A percentile compares a stretch with the other conserved stretches of the same genome.
phyloP scores from a whole-genome alignment of 345 rosid species.

The Nephelium lappaceum region DNA sequence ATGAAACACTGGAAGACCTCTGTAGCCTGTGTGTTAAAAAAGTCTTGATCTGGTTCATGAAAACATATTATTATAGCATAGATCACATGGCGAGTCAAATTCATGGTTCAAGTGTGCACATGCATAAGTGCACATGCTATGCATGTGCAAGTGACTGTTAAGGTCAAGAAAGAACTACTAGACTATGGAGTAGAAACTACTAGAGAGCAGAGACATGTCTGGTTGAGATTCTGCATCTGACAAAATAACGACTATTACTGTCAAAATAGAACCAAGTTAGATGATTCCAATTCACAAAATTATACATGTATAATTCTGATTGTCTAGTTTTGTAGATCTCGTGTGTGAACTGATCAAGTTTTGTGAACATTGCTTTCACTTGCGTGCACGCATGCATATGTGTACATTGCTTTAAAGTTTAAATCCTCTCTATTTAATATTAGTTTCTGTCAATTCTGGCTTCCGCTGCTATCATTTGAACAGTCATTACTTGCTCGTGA shows the following conservation, averaged over 20 bases:
- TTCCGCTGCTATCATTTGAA: background rate
- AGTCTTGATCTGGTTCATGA: background rate
- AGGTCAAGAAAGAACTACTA: slow-evolving; percentile 1
- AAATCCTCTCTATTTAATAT: background rate
- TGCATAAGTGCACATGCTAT: slow-evolving; percentile 9
- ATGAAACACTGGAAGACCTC: background rate
- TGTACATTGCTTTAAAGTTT: background rate
- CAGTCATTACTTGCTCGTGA: background rate
- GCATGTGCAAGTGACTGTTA: slow-evolving; percentile 7
- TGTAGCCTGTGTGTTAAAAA: background rate
- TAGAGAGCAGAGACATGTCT: background rate
- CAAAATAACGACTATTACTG: slow-evolving; percentile 10
- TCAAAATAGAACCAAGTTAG: background rate
- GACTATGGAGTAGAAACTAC: background rate
- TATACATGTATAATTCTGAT: background rate
- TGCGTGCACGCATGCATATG: background rate
- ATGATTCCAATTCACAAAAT: background rate
- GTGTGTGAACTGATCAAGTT: background rate
- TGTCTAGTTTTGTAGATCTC: background rate
- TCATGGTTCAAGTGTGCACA: slow-evolving; percentile 9
- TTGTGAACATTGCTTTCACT: background rate
- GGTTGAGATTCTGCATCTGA: slow-evolving; percentile 20
- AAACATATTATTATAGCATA: background rate
- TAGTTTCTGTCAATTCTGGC: background rate
- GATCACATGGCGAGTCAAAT: background rate